Evolutionary conservation across 257 asterid species (phyloP), one percentile per base, ranked within the genome.

Genomic region (Ocimum tenuiflorum): DNA sequence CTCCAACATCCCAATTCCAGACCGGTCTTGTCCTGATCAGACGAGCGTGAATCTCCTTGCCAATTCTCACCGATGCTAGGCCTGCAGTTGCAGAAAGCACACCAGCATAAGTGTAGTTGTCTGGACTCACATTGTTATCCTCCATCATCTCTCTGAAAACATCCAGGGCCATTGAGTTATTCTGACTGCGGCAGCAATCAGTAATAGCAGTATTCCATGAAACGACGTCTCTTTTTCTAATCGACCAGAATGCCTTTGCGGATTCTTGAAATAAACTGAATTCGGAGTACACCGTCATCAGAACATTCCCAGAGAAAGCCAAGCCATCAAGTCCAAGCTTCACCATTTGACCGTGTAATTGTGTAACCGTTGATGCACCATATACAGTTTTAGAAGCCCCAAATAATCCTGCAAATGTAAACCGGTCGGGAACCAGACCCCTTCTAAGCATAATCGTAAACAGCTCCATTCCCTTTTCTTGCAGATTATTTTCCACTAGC

Each of bases 141-240:
- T 29, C 55, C 35, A 66, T 61, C 97, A 89, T 82, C 75, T 82
- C 87, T 74, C 80, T 76, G 54, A 87, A 85, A 52, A 82, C 51
- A 67, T 13, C 19, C 48, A 82, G 71, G 45, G 88, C 91, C 72
- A 76, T 80, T 12, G 59, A 61, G 38, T 80, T 65, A 38, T 89
- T 83, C 15, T 77, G 77, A 64, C 83, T 82, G n/a, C 60, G 86
- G 71, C 82, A 80, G 61, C 71, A 80, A 48, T 85, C 87, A 74
- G 86, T 64, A 64, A 89, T 73, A 29, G 75, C 60, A 3, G 86
- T 75, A 76, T 85, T 89, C 95, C 96, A 89, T 0, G 95, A 85
- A 48, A 83, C 70, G 22, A 68, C 85, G 65, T 89, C 95, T 54
- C 43, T 83, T 70, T 77, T 69, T 48, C 29, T 43, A 53, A 89